Percentiles rank a stretch among this genome's conserved stretches.
These are phyloP conservation scores for Candida adriatica DNA, from an alignment of 805 yeast species.

Conservation along the genomic window DNA sequence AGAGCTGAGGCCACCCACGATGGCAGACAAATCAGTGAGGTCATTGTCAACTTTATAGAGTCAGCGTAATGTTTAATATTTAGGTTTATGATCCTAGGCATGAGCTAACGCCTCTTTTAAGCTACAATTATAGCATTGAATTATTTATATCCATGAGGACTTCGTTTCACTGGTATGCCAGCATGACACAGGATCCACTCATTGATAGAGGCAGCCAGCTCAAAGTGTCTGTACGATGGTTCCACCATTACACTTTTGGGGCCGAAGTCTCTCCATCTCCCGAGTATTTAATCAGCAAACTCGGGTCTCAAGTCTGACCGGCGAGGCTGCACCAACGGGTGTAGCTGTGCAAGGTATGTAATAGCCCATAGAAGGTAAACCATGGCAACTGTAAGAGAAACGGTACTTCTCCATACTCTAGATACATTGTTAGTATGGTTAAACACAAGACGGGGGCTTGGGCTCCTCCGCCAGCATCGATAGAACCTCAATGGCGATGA, in stretches of 20 bases:
- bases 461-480: background rate
- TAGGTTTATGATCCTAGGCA: no score
- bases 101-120: no score
- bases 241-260: no score
- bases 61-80: no score
- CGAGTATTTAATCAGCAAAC: conserved; percentile 24
- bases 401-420: conserved; percentile 68
- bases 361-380: conserved; percentile 89
- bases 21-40: conserved; percentile 5
- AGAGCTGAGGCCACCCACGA: conserved; percentile 5
- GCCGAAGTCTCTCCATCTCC: no score
- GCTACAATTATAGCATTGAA: no score
- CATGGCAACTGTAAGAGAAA: conserved; percentile 63
- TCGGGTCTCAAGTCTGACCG: conserved; percentile 89
- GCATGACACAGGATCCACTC: no score
- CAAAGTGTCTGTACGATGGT: no score
- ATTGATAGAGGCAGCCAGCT: no score
- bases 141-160: no score
- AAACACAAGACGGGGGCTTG: background rate
- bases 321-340: conserved; percentile 86
- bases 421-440: conserved; percentile 3
- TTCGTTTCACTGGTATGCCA: no score
- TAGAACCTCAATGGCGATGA: background rate
- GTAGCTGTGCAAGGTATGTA: conserved; percentile 78
- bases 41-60: conserved; percentile 11